Conservation (phyloP, 2,329 filamentous ascomycete species). For the Ophiostoma tasmaniense region DNA sequence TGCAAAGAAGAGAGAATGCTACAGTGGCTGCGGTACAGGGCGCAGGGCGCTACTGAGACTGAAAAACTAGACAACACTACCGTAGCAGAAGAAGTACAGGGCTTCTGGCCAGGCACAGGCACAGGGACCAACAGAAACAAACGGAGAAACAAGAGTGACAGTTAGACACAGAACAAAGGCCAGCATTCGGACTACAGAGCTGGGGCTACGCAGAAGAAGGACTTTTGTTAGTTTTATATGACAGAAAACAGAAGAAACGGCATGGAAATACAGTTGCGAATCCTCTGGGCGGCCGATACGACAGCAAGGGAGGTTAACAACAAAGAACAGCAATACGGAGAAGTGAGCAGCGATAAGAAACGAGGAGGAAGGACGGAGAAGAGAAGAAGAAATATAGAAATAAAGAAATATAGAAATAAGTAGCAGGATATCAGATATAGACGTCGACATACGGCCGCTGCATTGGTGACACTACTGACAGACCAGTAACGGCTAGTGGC, state of each 20-base stretch:
- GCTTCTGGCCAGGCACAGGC: background rate
- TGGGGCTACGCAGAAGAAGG: too few relatives aligned
- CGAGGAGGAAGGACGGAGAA: background rate
- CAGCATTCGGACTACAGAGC: background rate
- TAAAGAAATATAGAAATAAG: background rate
- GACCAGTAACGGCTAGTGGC: background rate
- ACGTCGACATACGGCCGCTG: background rate
- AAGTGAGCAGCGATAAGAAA: too few relatives aligned
- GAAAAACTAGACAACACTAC: background rate
- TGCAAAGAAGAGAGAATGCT: background rate
- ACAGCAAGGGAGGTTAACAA: too few relatives aligned
- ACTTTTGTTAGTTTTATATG: too few relatives aligned
- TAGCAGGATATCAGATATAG: background rate
- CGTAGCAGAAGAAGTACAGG: background rate
- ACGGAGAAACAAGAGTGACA: too few relatives aligned
- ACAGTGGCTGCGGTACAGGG: background rate
- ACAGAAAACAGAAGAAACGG: background rate
- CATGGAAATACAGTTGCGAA: background rate
- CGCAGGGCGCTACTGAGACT: background rate
- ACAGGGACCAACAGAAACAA: background rate
- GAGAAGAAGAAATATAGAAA: background rate
- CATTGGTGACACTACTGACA: background rate
- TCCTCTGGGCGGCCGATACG: background rate
- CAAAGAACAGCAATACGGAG: too few relatives aligned
- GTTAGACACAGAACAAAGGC: background rate